These are phyloP conservation scores for Allomyces arbusculus DNA, from an alignment of 192 early-diverging fungal genomes.

Conservation along the genomic window DNA sequence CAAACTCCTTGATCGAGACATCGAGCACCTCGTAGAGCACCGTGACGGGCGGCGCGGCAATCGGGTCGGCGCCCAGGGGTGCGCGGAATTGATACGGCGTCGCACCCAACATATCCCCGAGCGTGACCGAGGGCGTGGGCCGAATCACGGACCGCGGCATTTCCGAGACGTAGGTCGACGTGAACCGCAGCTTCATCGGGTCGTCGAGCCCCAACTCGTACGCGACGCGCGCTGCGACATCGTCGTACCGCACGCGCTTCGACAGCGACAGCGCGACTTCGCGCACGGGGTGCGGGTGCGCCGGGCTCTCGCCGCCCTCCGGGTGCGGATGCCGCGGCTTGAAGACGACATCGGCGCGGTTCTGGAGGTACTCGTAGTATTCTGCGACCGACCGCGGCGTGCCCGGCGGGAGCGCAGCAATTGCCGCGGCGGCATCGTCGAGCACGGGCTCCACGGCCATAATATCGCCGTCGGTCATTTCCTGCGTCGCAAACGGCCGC, in stretches of 20 bases:
- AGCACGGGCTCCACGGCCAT: slow-evolving; percentile 54
- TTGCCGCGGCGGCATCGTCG: slow-evolving; percentile 6
- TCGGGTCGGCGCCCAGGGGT: slow-evolving; percentile 6
- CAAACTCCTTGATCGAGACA: slow-evolving; percentile 58
- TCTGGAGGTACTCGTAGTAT: slow-evolving; percentile 58
- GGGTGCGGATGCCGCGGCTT: slow-evolving; percentile 24
- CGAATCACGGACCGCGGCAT: slow-evolving; percentile 20
- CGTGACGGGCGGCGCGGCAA: slow-evolving; percentile 13
- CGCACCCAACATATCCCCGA: slow-evolving; percentile 30
- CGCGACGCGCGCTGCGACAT: slow-evolving; percentile 42
- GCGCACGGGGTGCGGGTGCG: slow-evolving; percentile 26
- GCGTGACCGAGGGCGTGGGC: slow-evolving; percentile 19
- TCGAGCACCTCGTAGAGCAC: slow-evolving; percentile 74
- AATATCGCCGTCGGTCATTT: slow-evolving; percentile 89
- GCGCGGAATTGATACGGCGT: slow-evolving; percentile 7
- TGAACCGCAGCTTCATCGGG: slow-evolving; percentile 57
- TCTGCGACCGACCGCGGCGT: slow-evolving; percentile 23
- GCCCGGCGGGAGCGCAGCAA: not conserved
- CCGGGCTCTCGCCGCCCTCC: slow-evolving; percentile 15
- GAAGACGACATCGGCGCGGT: slow-evolving; percentile 54
- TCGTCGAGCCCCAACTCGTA: slow-evolving; percentile 27
- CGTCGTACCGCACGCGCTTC: slow-evolving; percentile 10
- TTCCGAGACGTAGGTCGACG: slow-evolving; percentile 11
- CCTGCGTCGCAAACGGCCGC: slow-evolving; percentile 43
- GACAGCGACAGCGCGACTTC: not conserved